phyloP scores from a whole-genome alignment of 495 filamentous ascomycete species.

The Penicillium herquei region DNA sequence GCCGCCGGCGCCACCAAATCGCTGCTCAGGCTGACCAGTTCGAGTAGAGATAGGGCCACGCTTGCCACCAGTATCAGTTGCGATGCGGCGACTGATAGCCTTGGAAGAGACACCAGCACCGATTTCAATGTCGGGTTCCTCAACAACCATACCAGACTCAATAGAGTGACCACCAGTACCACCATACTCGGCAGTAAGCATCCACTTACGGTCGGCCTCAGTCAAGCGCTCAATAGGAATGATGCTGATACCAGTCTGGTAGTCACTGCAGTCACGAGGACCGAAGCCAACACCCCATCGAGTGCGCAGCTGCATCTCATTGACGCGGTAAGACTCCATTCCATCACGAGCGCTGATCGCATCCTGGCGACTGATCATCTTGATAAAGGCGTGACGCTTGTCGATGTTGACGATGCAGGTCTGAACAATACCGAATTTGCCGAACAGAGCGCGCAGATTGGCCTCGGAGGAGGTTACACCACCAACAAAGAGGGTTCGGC shows the following conservation, averaged over 20 bases:
- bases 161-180: constrained; percentile 84
- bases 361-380: constrained; percentile 88
- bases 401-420: constrained; percentile 97
- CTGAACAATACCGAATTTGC: constrained; percentile 80
- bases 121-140: constrained; percentile 98
- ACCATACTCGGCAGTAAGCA: constrained; percentile 89
- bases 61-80: constrained; percentile 71
- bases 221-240: constrained; percentile 91
- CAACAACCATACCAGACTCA: constrained; percentile 80
- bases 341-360: constrained; percentile 81
- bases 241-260: constrained; percentile 84
- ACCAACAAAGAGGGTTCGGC: constrained; percentile 93
- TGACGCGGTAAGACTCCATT: constrained; percentile 76
- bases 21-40: constrained; percentile 38
- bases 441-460: constrained; percentile 76
- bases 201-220: constrained; percentile 96
- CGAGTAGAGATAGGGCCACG: constrained; percentile 72
- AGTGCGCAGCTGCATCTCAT: constrained; percentile 78
- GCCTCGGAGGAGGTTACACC: constrained; percentile 87
- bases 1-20: constrained; percentile 28
- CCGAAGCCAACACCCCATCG: constrained; percentile 98
- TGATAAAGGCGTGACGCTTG: constrained; percentile 97
- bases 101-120: constrained; percentile 96
- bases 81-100: constrained; percentile 82
- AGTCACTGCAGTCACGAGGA: constrained; percentile 96